Evolutionary conservation across 2,329 filamentous ascomycete species (phyloP), one percentile per base, ranked within the genome.

Genomic region (Pseudogymnoascus sp.): DNA sequence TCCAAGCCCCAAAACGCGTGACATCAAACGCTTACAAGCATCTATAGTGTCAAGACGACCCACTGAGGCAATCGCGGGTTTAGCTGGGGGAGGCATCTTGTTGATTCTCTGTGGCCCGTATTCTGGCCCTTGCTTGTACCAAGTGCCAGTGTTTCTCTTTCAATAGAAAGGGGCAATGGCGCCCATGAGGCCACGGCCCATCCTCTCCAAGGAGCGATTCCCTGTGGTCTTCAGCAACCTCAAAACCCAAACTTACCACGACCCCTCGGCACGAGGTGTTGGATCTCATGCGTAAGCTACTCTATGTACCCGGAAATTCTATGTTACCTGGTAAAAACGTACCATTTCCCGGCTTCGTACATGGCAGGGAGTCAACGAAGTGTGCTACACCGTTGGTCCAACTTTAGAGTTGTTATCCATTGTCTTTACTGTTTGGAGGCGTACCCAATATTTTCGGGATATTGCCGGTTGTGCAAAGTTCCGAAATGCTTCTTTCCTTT

Each of bases 201-300:
- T 80, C 65, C 74, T 89, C n/a, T 74, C 84, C 22, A 91, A 90
- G 71, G 85, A 90, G 58, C 80, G 82, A 60, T 90, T 95, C 69
- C 77, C 85, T 2, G 73, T 75, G 37, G 80, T 86, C 64, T 91
- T 95, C 72, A 78, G 80, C 20, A 80, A 78, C 33, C 78, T 89
- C 47, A 88, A 89, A 71, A 88, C 86, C 20, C 86, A 89, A 67
- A 79, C 82, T 15, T 94, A 94, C 74, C 80, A 80, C 64, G 87
- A 90, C 68, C 81, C 70, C 22, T 28, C 82, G 2, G 75, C 82
- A 22, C 77, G 84, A 66, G 80, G 80, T 6, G 76, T 76, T 9
- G 77, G 77, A 14, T 80, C 79, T 62, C 81, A 85, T 66, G 81
- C 80, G 84, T 87, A 75, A 65, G 80, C 75, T 28, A 7, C 37